phyloP scores from a whole-genome alignment of 805 yeast species.

The Suhomyces kilbournensis region DNA sequence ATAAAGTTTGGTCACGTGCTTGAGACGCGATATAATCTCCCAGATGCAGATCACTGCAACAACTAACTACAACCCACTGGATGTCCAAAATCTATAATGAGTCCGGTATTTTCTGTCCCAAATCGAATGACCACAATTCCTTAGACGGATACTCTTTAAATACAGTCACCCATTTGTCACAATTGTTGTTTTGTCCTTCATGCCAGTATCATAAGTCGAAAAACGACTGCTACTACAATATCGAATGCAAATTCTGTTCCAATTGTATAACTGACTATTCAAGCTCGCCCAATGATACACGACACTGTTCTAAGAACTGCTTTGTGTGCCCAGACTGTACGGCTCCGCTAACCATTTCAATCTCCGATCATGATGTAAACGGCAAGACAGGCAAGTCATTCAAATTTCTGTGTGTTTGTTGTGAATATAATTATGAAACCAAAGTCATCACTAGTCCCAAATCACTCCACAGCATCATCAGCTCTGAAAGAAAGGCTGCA shows the following conservation, averaged over 20 bases:
- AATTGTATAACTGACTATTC: slow-evolving; percentile 37
- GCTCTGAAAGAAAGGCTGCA: slow-evolving; percentile 7
- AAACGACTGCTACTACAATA: slow-evolving; percentile 22
- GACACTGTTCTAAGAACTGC: slow-evolving; percentile 36
- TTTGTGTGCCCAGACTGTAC: slow-evolving; percentile 38
- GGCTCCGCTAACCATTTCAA: slow-evolving; percentile 22
- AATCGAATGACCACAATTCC: slow-evolving; percentile 4
- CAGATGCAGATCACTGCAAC: background rate
- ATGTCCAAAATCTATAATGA: slow-evolving; percentile 26
- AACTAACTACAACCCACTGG: background rate
- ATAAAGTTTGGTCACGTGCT: background rate
- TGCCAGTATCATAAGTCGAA: slow-evolving; percentile 32
- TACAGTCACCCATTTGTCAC: slow-evolving; percentile 17
- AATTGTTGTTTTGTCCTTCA: slow-evolving; percentile 34
- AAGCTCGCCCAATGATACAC: slow-evolving; percentile 13
- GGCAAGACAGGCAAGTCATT: slow-evolving; percentile 31
- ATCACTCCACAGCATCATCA: slow-evolving; percentile 30
- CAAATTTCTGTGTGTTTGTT: slow-evolving; percentile 34
- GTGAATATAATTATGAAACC: slow-evolving; percentile 36
- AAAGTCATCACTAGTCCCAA: slow-evolving; percentile 40
- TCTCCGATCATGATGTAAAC: slow-evolving; percentile 12
- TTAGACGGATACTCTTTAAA: slow-evolving; percentile 7
- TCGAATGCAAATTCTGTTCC: slow-evolving; percentile 34
- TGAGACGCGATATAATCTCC: background rate
- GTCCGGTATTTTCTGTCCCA: slow-evolving; percentile 19